A percentile compares a stretch with the other conserved stretches of the same genome.
These are phyloP conservation scores for Hydrangea macrophylla DNA, from an alignment of 148 eudicot genomes.

Conservation along the genomic window DNA sequence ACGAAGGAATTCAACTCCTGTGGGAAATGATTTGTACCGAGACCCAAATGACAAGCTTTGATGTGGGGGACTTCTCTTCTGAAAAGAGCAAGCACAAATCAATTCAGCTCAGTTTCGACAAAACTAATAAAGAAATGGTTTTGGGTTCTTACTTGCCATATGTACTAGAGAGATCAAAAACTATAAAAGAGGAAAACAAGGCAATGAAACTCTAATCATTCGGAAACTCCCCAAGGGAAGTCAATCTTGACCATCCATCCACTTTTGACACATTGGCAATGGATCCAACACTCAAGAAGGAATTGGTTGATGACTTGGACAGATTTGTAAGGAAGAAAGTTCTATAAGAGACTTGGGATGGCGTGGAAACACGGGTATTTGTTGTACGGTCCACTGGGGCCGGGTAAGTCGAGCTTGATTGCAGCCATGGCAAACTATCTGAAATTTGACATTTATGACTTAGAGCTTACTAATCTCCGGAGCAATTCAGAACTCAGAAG, in stretches of 20 bases:
- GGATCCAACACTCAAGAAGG: constrained; percentile 7
- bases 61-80: neutral
- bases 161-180: neutral
- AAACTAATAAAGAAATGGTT: neutral
- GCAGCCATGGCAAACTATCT: constrained; percentile 12
- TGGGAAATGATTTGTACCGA: constrained; percentile 8
- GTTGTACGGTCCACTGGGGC: constrained; percentile 4
- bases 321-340: constrained; percentile 5
- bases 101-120: neutral
- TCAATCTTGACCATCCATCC: neutral
- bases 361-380: constrained; percentile 14
- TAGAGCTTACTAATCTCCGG: neutral
- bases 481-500: constrained; percentile 1
- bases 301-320: constrained; percentile 8
- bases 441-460: constrained; percentile 8
- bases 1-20: constrained; percentile 8
- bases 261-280: constrained; percentile 15
- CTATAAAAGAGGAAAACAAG: neutral
- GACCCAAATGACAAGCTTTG: neutral
- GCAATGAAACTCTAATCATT: neutral
- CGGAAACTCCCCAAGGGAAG: neutral
- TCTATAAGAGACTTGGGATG: constrained; percentile 11
- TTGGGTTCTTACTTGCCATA: neutral
- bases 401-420: constrained; percentile 7
- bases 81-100: constrained; percentile 2